Base-by-base conservation (phyloP, 352 stramenopile species). In the Pythium dissimile region DNA sequence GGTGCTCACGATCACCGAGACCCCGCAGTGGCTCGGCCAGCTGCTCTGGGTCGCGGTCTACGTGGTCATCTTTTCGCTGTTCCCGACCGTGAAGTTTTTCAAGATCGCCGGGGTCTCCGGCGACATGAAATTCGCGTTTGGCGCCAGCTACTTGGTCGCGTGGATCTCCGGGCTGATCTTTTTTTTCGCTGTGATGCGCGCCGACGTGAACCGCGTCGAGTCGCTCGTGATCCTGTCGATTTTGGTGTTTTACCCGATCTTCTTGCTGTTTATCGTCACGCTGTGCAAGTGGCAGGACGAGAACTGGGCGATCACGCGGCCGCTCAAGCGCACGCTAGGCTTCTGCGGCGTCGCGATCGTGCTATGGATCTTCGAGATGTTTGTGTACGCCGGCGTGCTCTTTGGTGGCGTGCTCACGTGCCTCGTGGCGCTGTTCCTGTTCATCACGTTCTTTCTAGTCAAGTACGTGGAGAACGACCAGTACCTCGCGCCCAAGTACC, bases 381-480 rank as follows among this genome's bases (percentile, higher is more conserved):
- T 88, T 48, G 54, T 92, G 20, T 95, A 77, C 27, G 75, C 64
- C 0, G 73, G 73, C 26, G 55, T 88, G 8, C 56, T 76, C 0
- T 62, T 89, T 5, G 87, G 86, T 5, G 69, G 67, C 0, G 52
- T 80, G 11, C 63, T 94, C 18, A 82, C 80, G 0, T 81, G 92
- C 30, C 39, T 91, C 20, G 47, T 78, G 18, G 57, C 62, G 9
- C 66, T 92, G 3, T 89, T 91, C 30, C 43, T 93, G 18, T 84
- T 94, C 35, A 64, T 88, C 56, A 71, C 75, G 18, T 89, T 84
- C 34, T 92, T 93, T 23, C 46, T 95, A 13, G 57, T 88, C 21
- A 88, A 95, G 52, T 96, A 86, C 74, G 69, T 92, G 45, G 75
- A 87, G 50, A 94, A 95, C 57, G 86, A 93, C 42, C 81, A 71